Conservation (phyloP, 257 asterid genomes). For the Orobanche coerulescens region DNA sequence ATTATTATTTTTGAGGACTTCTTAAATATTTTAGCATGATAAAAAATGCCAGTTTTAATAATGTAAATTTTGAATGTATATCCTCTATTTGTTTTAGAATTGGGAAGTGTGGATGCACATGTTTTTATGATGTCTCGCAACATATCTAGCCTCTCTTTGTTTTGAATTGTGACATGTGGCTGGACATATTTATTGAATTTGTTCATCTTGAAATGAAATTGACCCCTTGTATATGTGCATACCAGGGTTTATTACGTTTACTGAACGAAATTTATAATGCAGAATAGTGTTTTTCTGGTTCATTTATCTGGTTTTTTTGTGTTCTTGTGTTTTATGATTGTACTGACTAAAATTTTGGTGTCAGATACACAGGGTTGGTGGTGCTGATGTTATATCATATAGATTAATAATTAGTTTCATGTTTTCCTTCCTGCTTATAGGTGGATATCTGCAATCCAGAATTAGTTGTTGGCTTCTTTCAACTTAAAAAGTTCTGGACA, state of each 20-base stretch:
- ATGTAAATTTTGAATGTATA: not conserved
- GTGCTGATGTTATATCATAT: not conserved
- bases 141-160: not conserved
- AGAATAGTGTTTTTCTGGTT: not conserved
- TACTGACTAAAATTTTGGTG: not conserved
- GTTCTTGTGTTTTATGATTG: slow-evolving; percentile 4
- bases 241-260: not conserved
- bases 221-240: not conserved
- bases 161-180: not conserved
- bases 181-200: slow-evolving; percentile 1
- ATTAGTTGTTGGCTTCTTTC: not conserved
- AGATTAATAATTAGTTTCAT: not conserved
- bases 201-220: slow-evolving; percentile 1
- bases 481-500: not conserved
- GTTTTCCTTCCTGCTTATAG: not conserved
- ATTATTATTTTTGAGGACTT: slow-evolving; percentile 1
- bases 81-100: not conserved
- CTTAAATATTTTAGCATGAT: not conserved
- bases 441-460: not conserved
- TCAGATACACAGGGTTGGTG: not conserved
- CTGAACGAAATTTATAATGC: not conserved
- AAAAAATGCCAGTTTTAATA: not conserved
- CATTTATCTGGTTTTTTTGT: not conserved
- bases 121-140: not conserved
- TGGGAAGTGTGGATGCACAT: not conserved